Percentiles rank a stretch among this genome's conserved stretches.
Evolutionary conservation across 805 yeast species (phyloP).

Genomic region (Metschnikowia matae): DNA sequence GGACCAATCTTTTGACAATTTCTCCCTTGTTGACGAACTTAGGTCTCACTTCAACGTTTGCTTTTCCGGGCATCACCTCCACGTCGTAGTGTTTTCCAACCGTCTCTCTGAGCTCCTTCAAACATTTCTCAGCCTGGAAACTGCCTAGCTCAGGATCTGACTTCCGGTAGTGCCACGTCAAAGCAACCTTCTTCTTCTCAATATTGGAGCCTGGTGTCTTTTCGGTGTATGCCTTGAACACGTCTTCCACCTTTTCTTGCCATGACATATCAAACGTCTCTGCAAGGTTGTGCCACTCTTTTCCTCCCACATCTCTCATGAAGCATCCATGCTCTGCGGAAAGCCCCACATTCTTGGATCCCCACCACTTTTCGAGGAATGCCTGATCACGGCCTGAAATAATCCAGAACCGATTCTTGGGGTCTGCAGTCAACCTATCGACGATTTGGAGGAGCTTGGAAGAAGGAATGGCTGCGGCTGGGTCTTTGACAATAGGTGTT

Average conservation of each 20-base stretch:
- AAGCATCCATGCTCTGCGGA: slow-evolving; percentile 99
- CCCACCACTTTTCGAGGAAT: slow-evolving; percentile 86
- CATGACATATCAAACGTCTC: slow-evolving; percentile 86
- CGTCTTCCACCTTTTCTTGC: slow-evolving; percentile 77
- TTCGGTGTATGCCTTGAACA: slow-evolving; percentile 72
- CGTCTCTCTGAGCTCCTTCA: slow-evolving; percentile 55
- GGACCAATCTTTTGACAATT: slow-evolving; percentile 76
- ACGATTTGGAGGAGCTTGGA: slow-evolving; percentile 60
- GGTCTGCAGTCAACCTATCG: slow-evolving; percentile 62
- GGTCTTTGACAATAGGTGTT: slow-evolving; percentile 94
- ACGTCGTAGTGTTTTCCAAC: slow-evolving; percentile 69
- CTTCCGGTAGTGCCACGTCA: slow-evolving; percentile 97
- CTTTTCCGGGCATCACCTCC: slow-evolving; percentile 96
- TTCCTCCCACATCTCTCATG: slow-evolving; percentile 63
- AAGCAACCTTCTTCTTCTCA: slow-evolving; percentile 86
- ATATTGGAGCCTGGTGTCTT: slow-evolving; percentile 86
- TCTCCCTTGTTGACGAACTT: slow-evolving; percentile 94
- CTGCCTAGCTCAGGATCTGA: slow-evolving; percentile 92
- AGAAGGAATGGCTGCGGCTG: slow-evolving; percentile 97
- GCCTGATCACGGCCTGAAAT: slow-evolving; percentile 93
- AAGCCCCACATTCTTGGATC: slow-evolving; percentile 67
- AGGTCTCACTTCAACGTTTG: slow-evolving; percentile 96
- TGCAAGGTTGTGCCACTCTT: slow-evolving; percentile 80
- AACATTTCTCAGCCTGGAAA: slow-evolving; percentile 75
- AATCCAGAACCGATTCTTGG: slow-evolving; percentile 86